Percentiles rank a stretch among this genome's conserved stretches.
phyloP scores from a whole-genome alignment of 352 stramenopile species.

The Globisporangium perplexum region DNA sequence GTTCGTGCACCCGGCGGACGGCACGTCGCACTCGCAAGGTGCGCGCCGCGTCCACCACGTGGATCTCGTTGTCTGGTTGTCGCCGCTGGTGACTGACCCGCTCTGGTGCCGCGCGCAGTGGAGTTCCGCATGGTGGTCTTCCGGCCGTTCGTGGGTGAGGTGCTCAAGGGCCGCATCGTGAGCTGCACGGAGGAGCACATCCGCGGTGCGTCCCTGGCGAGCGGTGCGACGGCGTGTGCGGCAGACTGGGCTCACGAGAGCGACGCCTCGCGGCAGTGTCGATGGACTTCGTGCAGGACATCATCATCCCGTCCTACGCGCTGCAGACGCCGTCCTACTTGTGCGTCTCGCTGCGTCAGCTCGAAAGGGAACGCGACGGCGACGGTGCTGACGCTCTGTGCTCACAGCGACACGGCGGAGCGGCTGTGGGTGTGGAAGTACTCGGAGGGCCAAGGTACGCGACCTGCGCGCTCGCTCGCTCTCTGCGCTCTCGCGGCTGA shows the following conservation, averaged over 20 bases:
- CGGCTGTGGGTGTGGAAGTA: conserved; percentile 86
- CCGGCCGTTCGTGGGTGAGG: conserved; percentile 82
- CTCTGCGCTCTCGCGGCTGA: no score
- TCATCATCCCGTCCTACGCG: conserved; percentile 85
- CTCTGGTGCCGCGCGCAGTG: no score
- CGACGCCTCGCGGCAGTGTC: no score
- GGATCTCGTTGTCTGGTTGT: no score
- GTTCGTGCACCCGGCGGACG: conserved; percentile 80
- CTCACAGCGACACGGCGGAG: conserved; percentile 62
- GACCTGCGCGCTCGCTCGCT: background rate
- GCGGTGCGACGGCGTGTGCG: no score
- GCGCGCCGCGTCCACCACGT: no score
- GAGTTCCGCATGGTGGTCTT: conserved; percentile 90
- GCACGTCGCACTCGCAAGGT: conserved; percentile 83
- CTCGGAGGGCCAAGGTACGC: conserved; percentile 61
- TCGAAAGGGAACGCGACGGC: background rate
- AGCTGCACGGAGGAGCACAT: conserved; percentile 89
- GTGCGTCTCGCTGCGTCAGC: conserved; percentile 21
- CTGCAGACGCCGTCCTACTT: conserved; percentile 87
- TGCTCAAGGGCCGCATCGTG: conserved; percentile 85
- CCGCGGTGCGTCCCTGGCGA: conserved; percentile 32
- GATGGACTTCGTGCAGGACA: conserved; percentile 89
- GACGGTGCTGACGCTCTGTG: no score
- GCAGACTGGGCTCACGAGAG: no score
- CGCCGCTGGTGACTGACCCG: no score